These are phyloP conservation scores for Talaromyces amestolkiae DNA, from an alignment of 2,329 filamentous ascomycete genomes.

Conservation along the genomic window DNA sequence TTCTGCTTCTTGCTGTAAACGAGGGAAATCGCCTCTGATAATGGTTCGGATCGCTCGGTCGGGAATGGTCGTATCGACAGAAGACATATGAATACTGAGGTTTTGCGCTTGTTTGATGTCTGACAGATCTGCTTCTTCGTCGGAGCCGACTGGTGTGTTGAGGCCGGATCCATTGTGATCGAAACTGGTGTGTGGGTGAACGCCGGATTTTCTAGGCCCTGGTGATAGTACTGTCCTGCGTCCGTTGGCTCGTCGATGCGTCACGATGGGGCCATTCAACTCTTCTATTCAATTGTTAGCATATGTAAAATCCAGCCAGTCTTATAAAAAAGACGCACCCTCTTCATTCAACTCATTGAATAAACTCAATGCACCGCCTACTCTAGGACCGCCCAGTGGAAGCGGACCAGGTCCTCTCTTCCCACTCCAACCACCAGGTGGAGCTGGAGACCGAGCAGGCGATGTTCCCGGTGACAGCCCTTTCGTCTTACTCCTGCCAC, in stretches of 20 bases:
- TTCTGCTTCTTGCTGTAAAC: constrained; percentile 71
- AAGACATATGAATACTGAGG: constrained; percentile 75
- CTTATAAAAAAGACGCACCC: constrained; percentile 53
- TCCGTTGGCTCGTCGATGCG: constrained; percentile 27
- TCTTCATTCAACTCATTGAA: constrained; percentile 76
- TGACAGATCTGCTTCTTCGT: constrained; percentile 77
- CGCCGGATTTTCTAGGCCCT: constrained; percentile 46
- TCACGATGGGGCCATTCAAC: constrained; percentile 17
- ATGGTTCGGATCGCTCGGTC: constrained; percentile 86
- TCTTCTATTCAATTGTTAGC: constrained; percentile 10
- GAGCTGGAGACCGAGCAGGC: constrained; percentile 18
- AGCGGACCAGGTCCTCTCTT: constrained; percentile 25
- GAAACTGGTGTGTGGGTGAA: constrained; percentile 83
- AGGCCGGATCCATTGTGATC: constrained; percentile 63
- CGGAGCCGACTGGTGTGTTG: constrained; percentile 69
- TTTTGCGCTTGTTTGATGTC: constrained; percentile 88
- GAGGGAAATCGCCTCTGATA: constrained; percentile 77
- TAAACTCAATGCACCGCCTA: constrained; percentile 57
- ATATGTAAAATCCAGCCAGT: neutral
- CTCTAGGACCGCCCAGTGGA: constrained; percentile 21
- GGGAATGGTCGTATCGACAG: constrained; percentile 68
- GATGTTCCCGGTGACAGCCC: constrained; percentile 10
- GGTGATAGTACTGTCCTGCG: constrained; percentile 59
- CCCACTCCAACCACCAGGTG: constrained; percentile 38
- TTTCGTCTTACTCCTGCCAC: constrained; percentile 32